Evolutionary conservation across 768 basidiomycete species (phyloP), one percentile per base, ranked within the genome.

Genomic region (Lepiota venenata): DNA sequence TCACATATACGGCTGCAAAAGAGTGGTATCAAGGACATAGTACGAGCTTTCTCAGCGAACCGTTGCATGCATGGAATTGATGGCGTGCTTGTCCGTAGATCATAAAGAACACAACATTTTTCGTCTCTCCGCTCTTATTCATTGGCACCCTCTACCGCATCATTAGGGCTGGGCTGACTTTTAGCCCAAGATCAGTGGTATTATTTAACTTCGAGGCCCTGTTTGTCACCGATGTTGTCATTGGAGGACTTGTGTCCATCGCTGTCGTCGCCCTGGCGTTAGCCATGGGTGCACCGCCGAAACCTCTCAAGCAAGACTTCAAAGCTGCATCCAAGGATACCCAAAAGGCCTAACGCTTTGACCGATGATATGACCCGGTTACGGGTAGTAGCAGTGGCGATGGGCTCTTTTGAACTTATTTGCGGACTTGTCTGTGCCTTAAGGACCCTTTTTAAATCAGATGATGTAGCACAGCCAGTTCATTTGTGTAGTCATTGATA

Each of bases 251-350:
- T 10, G 49, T 50, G 4, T 50, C 49, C 11, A 50, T 50, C 39
- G 7, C 11, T 16, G 49, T 32, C 14, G 49, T 22, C 40, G 49
- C 14, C 1, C 14, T 50, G n/a, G 49, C 49, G 4, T 14, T 50
- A 18, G 39, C 39, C 9, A 50, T 50, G 49, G 49, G 49, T 41
- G 49, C 49, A n/a, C 49, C 15, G 11, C 49, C 49, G 15, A 50
- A 41, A 12, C 49, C 49, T 8, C 21, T 22, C 15, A 42, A 50
- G 32, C 8, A 50, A 41, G 18, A 25, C 49, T 15, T 12, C 39
- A 15, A 42, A 50, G 40, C 6, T 41, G 40, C 40, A 41, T 5
- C n/a, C 14, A n/a, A n/a, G 10, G 40, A 11, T 32, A 32, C 8
- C 10, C 32, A 32, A 9, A 32, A 32, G 9, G 32, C 10, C 2